Base-by-base conservation (phyloP, 1,139 yeast species). In the Saccharomyces hybrid region DNA sequence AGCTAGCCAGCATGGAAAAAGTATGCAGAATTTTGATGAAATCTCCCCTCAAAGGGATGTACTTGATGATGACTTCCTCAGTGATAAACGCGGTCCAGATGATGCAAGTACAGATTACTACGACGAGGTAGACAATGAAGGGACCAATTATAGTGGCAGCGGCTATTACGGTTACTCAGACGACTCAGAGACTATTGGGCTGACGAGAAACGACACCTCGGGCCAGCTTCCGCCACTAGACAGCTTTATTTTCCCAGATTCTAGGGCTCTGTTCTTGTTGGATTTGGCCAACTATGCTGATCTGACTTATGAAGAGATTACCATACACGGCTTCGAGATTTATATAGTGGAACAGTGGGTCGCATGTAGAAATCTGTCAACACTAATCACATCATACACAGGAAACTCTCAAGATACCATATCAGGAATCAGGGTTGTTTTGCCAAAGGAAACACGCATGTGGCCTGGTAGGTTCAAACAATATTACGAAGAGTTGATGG, bases 311-410 rank as follows among this genome's bases (percentile, higher is more conserved):
- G 62, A 78, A 47, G 78, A 76, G 54, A 69, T 82, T 1, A 72
- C 72, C 16, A 75, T 83, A 4, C 63, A 74, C 0, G 98, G 98
- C 0, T 88, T 86, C 67, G 98, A 93, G 68, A 79, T 88, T 28
- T 93, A 93, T 65, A 75, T 93, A 50, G 96, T 91, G 11, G 98
- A 93, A 67, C 97, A 91, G 70, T 93, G 99, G 98, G 85, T 88
- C 2, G 78, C 86, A 47, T 84, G 83, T 55, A 75, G 98, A 46
- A 78, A 79, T 54, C 74, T 83, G 24, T 83, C 88, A 38, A 77
- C 85, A 0, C 78, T 87, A 6, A 85, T 91, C 27, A 82, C 93
- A 0, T 82, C 95, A 0, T 93, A 80, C 66, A 91, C 98, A 0
- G 98, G 98, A 2, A 88, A 89, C 65, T 70, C 80, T 8, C 75